These are phyloP conservation scores for Picea mariana DNA, from an alignment of 83 land plant species.

Conservation along the genomic window DNA sequence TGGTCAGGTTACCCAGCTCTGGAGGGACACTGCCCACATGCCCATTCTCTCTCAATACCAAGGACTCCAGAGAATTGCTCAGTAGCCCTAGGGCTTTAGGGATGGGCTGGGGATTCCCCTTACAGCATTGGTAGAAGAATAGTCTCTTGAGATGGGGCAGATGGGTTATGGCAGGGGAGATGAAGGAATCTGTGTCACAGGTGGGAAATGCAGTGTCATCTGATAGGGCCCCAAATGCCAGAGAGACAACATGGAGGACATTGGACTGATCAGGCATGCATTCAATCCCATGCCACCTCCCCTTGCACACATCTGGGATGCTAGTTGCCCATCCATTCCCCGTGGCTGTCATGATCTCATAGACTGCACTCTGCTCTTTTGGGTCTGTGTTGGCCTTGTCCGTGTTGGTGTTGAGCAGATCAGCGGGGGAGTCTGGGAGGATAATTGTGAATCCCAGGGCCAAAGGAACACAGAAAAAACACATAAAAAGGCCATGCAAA, in stretches of 20 bases:
- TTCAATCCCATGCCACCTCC: conserved; percentile 87
- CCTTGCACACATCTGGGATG: conserved; percentile 75
- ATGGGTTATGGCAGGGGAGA: conserved; percentile 58
- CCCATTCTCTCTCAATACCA: conserved; percentile 79
- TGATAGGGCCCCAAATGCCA: conserved; percentile 81
- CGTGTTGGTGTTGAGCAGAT: conserved; percentile 36
- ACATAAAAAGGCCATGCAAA: too few species aligned
- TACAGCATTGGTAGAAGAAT: conserved; percentile 83
- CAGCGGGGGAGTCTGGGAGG: conserved; percentile 19
- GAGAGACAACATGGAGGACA: conserved; percentile 71
- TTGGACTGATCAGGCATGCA: conserved; percentile 67
- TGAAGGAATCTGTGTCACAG: conserved; percentile 44
- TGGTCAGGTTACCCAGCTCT: conserved; percentile 61
- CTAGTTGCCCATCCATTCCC: conserved; percentile 62
- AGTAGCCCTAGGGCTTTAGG: conserved; percentile 65
- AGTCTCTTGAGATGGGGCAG: conserved; percentile 63
- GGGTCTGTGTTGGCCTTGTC: conserved; percentile 48
- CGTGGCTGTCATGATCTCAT: conserved; percentile 67
- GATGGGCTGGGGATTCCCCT: conserved; percentile 60
- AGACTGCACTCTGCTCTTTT: conserved; percentile 54
- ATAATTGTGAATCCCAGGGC: too few species aligned
- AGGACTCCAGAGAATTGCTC: conserved; percentile 46
- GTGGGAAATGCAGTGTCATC: conserved; percentile 91
- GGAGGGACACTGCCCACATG: conserved; percentile 68
- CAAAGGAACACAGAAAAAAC: too few species aligned